These are phyloP conservation scores for Cryptosporidium meleagridis DNA, from an alignment of 169 alveolate genomes.

Conservation along the genomic window DNA sequence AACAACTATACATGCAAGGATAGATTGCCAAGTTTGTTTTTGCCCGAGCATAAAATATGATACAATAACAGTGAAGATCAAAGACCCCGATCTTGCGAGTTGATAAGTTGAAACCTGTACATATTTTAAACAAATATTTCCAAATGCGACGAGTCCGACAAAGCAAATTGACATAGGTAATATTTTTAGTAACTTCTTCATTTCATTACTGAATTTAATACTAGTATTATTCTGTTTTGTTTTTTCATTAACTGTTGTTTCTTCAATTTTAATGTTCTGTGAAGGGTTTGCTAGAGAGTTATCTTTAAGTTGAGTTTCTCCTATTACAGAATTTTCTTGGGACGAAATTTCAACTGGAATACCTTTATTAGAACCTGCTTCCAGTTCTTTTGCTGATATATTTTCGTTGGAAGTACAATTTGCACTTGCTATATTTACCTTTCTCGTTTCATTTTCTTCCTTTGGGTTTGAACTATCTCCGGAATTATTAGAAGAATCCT, in stretches of 20 bases:
- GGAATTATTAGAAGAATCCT: not conserved
- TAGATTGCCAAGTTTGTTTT: conserved; percentile 48
- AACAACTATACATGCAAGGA: conserved; percentile 77
- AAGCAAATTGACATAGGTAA: conserved; percentile 78
- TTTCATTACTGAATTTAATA: not conserved
- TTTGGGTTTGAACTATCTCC: not conserved
- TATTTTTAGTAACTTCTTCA: conserved; percentile 34
- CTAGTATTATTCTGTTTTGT: not conserved
- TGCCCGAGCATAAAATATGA: conserved; percentile 77
- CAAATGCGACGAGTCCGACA: conserved; percentile 79
- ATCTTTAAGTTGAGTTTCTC: not conserved
- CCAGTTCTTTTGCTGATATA: conserved; percentile 15
- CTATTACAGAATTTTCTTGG: not conserved
- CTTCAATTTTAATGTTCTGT: not conserved
- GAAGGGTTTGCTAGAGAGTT: not conserved
- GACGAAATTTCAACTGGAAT: conserved; percentile 18
- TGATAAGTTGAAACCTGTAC: conserved; percentile 82
- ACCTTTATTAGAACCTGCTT: not conserved
- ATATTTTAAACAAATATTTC: conserved; percentile 77
- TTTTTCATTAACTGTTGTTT: not conserved
- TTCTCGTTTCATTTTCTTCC: not conserved
- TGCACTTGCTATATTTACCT: conserved; percentile 9
- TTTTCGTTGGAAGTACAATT: conserved; percentile 55
- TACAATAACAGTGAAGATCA: conserved; percentile 76
- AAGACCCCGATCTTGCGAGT: conserved; percentile 80